Percentiles rank a stretch among this genome's conserved stretches.
Evolutionary conservation across 148 eudicot genomes (phyloP).

Genomic region (Amaranthus cruentus): DNA sequence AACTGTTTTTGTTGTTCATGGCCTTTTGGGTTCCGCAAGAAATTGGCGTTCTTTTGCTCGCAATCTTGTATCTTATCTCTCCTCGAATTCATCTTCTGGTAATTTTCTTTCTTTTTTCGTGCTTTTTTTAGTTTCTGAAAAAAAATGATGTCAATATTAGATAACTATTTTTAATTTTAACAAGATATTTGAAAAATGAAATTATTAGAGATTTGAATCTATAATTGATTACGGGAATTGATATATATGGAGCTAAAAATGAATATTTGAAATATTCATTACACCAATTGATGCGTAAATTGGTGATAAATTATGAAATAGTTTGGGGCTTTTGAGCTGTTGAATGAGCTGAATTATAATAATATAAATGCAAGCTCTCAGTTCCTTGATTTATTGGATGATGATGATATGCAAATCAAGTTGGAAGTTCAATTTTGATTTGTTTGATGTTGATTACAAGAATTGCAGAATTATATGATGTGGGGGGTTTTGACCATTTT

Average conservation of each 20-base stretch:
- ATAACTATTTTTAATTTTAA: neutral
- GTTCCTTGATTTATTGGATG: neutral
- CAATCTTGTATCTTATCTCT: constrained; percentile 52
- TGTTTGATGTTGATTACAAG: neutral
- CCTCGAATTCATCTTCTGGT: constrained; percentile 39
- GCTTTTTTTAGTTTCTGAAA: neutral
- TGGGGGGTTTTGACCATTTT: neutral
- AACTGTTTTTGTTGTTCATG: constrained; percentile 75
- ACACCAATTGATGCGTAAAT: no score
- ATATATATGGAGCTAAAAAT: no score
- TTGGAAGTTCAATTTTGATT: neutral
- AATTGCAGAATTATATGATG: neutral
- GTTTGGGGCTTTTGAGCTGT: neutral
- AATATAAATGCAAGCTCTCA: neutral
- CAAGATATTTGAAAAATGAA: no score
- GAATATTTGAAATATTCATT: no score
- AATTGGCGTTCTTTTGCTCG: constrained; percentile 96
- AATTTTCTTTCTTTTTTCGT: neutral
- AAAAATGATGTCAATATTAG: neutral
- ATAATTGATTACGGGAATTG: no score
- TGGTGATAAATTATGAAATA: no score
- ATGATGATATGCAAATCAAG: neutral
- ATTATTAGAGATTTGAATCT: no score
- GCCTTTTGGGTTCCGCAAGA: constrained; percentile 77
- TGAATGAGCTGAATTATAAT: neutral